Percentiles rank a stretch among this genome's conserved stretches.
Evolutionary conservation across 805 yeast genomes (phyloP).

Genomic region (Candida rishiriensis): DNA sequence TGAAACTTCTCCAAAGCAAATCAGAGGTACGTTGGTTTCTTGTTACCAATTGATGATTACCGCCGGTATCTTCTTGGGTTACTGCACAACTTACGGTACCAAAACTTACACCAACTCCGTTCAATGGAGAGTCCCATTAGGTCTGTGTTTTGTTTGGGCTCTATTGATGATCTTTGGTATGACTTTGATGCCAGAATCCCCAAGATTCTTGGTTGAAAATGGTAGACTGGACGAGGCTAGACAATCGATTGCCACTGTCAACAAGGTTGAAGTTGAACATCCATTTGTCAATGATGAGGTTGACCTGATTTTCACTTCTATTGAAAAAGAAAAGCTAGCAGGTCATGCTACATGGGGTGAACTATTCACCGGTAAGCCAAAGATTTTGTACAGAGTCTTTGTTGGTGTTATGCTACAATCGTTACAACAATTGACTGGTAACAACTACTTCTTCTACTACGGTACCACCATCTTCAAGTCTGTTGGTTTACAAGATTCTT

Average conservation of each 20-base stretch:
- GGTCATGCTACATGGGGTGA: conserved; percentile 66
- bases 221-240: conserved; percentile 50
- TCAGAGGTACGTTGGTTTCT: conserved; percentile 69
- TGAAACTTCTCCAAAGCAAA: conserved; percentile 64
- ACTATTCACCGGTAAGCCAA: conserved; percentile 60
- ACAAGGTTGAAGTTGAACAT: conserved; percentile 50
- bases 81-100: conserved; percentile 63
- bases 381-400: conserved; percentile 48
- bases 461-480: conserved; percentile 59
- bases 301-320: conserved; percentile 51
- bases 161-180: conserved; percentile 44
- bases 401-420: conserved; percentile 59
- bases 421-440: conserved; percentile 59
- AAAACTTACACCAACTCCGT: conserved; percentile 44
- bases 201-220: conserved; percentile 55
- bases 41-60: conserved; percentile 69
- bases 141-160: conserved; percentile 49
- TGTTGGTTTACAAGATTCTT: conserved; percentile 54
- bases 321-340: conserved; percentile 56
- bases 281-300: conserved; percentile 52
- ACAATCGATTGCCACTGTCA: conserved; percentile 50
- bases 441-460: conserved; percentile 63
- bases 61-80: conserved; percentile 66
- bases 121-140: conserved; percentile 68
- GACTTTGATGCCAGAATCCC: conserved; percentile 65